Evolutionary conservation across 768 basidiomycete species (phyloP).

Genomic region (Suillus bovinus): DNA sequence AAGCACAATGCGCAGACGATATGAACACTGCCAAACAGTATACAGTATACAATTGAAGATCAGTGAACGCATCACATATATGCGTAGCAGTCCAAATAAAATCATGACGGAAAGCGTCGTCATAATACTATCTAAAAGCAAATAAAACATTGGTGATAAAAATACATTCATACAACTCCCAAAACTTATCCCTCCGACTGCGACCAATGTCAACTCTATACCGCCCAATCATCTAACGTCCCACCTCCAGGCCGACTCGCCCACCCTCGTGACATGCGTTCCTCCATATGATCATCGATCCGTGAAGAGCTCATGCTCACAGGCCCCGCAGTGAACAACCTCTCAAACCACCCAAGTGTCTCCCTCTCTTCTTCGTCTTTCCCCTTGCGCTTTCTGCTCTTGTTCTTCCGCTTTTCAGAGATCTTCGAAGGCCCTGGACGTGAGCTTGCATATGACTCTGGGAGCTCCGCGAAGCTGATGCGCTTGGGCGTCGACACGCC

Average conservation of each 20-base stretch:
- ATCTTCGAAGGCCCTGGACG: constrained; percentile 36
- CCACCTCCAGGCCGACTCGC: constrained; percentile 42
- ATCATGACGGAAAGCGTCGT: not conserved
- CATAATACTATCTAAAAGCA: not conserved
- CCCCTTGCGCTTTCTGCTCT: constrained; percentile 31
- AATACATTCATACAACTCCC: constrained; percentile 7
- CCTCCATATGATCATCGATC: constrained; percentile 53
- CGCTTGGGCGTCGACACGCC: constrained; percentile 64
- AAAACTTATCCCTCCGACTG: constrained; percentile 15
- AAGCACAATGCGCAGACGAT: not conserved
- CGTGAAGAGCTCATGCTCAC: constrained; percentile 20
- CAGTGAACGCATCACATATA: not conserved
- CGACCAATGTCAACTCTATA: constrained; percentile 27
- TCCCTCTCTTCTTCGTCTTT: constrained; percentile 29
- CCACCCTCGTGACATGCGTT: constrained; percentile 52
- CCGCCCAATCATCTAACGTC: constrained; percentile 58
- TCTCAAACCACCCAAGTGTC: constrained; percentile 24
- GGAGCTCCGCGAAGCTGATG: constrained; percentile 78
- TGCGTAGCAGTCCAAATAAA: constrained; percentile 2
- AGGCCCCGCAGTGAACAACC: constrained; percentile 22
- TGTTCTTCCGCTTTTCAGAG: constrained; percentile 27
- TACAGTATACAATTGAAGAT: not conserved
- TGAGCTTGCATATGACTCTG: constrained; percentile 58
- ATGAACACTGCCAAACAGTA: not conserved
- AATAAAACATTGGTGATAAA: constrained; percentile 1